Evolutionary conservation across 2,329 filamentous ascomycete genomes (phyloP), one percentile per base, ranked within the genome.

Genomic region (Ascochyta pisi): DNA sequence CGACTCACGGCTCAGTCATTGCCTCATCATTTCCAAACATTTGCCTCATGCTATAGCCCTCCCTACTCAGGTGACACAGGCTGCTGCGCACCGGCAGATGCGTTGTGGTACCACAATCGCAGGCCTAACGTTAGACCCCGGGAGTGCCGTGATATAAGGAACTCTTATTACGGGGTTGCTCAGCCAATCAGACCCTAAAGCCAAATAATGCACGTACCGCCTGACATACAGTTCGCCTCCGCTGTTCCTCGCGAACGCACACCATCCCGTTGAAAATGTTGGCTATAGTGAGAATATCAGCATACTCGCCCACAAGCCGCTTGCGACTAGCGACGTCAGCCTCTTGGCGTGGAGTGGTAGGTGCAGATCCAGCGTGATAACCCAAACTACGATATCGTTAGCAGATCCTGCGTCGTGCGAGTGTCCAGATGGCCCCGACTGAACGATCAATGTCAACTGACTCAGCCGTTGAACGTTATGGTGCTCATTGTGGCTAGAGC

Each of bases 41-140:
- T n/a, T 43, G 12, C 9, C 38, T 42, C 23, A 44, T 38, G 23
- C 42, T 37, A 34, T 19, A 41, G 22, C 27, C 43, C 47, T 38
- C 49, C 46, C 44, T 53, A 49, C 26, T 3, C 23, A 29, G 31
- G 41, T 52, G 35, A 27, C 26, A 43, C 48, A 45, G 58, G 46
- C 50, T 49, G 55, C 33, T 24, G 38, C 41, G 37, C 26, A 27
- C 34, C 29, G 53, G 45, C 54, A 55, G 46, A 9, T 53, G 49
- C 43, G 44, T 23, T 33, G 56, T 55, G 42, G 34, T 39, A 24
- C 44, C 38, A 33, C 23, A 13, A n/a, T 13, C 15, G 13, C 29
- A 38, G 23, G 53, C 5, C 37, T 33, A 9, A 26, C 19, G 34
- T 44, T 47, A 40, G 35, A 41, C 29, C 29, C 41, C 23, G 23